A percentile compares a stretch with the other conserved stretches of the same genome.
phyloP scores from a whole-genome alignment of 1,284 basidiomycete species.

The Malassezia psittaci region DNA sequence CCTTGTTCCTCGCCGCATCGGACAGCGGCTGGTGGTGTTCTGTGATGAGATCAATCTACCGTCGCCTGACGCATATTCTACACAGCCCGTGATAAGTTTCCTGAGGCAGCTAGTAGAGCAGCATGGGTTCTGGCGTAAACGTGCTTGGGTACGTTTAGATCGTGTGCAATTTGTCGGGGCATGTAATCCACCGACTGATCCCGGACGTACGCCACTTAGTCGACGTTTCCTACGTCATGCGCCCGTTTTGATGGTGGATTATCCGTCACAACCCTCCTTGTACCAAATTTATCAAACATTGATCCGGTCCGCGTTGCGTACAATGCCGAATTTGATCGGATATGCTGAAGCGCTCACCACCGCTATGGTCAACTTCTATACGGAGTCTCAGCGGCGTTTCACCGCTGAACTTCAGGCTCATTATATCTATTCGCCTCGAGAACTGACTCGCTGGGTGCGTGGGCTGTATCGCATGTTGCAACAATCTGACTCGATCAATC shows the following conservation, averaged over 20 bases:
- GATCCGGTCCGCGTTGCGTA: constrained; percentile 88
- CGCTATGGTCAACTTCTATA: constrained; percentile 93
- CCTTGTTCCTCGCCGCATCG: constrained; percentile 84
- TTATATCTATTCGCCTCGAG: constrained; percentile 98
- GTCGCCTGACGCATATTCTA: constrained; percentile 93
- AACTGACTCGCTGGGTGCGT: constrained; percentile 92
- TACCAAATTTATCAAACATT: constrained; percentile 99
- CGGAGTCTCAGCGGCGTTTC: constrained; percentile 84
- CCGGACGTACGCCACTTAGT: constrained; percentile 92
- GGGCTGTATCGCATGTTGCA: constrained; percentile 95
- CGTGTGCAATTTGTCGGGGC: constrained; percentile 98
- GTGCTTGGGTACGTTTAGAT: constrained; percentile 94
- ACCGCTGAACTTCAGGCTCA: constrained; percentile 94
- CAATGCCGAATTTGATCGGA: constrained; percentile 80
- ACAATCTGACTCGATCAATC: constrained; percentile 72
- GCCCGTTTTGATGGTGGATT: constrained; percentile 98
- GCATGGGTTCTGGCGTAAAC: constrained; percentile 93
- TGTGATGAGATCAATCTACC: constrained; percentile 99
- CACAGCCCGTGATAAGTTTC: constrained; percentile 96
- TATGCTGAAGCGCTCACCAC: constrained; percentile 90
- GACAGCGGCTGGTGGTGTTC: constrained; percentile 95
- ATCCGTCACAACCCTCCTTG: constrained; percentile 89
- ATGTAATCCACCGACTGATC: constrained; percentile 99
- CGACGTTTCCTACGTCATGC: constrained; percentile 96
- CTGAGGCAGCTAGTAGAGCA: constrained; percentile 91